Evolutionary conservation across 495 filamentous ascomycete genomes (phyloP).

Genomic region (Evansstolkia leycettana): DNA sequence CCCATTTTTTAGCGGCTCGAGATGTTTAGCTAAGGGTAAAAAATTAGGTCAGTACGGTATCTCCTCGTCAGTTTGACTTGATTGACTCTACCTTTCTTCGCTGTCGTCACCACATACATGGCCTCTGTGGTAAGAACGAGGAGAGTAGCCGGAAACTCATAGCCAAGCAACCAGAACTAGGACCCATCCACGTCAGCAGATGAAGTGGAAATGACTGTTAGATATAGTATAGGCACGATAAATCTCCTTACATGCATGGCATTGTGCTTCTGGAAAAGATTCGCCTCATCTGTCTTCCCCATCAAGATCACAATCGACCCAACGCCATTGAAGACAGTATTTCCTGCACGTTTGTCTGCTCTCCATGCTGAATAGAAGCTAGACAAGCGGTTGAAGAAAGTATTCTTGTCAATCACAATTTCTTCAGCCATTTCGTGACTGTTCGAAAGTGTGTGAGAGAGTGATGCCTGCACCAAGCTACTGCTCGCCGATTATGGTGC

Average conservation of each 20-base stretch:
- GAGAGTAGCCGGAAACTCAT: conserved; percentile 94
- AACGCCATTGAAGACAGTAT: conserved; percentile 71
- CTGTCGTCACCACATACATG: conserved; percentile 83
- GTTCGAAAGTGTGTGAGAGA: conserved; percentile 9
- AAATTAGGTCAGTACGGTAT: neutral
- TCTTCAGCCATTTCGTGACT: conserved; percentile 41
- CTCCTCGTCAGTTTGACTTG: conserved; percentile 2
- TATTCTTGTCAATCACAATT: conserved; percentile 81
- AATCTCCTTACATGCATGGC: conserved; percentile 79
- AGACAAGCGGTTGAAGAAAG: conserved; percentile 84
- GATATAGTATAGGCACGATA: neutral
- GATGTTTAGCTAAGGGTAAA: conserved; percentile 59
- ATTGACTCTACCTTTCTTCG: conserved; percentile 71
- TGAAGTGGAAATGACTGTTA: too few species aligned
- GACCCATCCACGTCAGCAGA: neutral
- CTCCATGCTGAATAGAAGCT: conserved; percentile 88
- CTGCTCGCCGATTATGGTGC: neutral
- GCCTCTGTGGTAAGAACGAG: conserved; percentile 81
- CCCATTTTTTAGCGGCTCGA: conserved; percentile 84
- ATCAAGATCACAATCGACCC: conserved; percentile 79
- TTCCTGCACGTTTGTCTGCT: conserved; percentile 67
- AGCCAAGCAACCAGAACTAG: conserved; percentile 96
- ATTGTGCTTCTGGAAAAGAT: conserved; percentile 83
- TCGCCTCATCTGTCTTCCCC: conserved; percentile 84
- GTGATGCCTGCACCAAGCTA: conserved; percentile 8